These are phyloP conservation scores for Aspergillus sp. DNA, from an alignment of 2,329 filamentous ascomycete species.

Conservation along the genomic window DNA sequence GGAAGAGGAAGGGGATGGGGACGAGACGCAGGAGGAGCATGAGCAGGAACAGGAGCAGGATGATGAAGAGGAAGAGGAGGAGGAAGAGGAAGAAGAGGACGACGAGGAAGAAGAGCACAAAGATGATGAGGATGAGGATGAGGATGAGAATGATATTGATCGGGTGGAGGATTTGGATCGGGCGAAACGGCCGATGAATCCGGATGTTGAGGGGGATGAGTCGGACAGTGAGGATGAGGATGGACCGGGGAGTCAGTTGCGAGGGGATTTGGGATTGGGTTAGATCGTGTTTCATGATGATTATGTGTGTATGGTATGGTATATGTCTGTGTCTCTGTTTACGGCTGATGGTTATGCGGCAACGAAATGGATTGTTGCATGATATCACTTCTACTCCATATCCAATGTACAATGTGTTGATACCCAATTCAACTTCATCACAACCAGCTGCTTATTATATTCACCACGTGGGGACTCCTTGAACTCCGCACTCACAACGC, in stretches of 20 bases:
- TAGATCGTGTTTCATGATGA: slow-evolving; percentile 6
- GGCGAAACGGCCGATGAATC: slow-evolving; percentile 28
- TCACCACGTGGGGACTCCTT: neutral
- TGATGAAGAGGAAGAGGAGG: slow-evolving; percentile 29
- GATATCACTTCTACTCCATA: slow-evolving; percentile 2
- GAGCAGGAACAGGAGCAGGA: slow-evolving; percentile 22
- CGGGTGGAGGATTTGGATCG: slow-evolving; percentile 42
- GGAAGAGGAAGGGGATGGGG: slow-evolving; percentile 17
- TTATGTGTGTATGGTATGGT: slow-evolving; percentile 18
- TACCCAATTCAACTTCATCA: neutral
- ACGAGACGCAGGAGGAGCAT: slow-evolving; percentile 15
- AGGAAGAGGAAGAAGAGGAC: slow-evolving; percentile 26
- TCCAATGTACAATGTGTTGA: slow-evolving; percentile 7
- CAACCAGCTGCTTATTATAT: neutral
- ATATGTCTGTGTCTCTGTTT: neutral
- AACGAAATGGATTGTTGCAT: slow-evolving; percentile 8
- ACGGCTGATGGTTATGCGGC: neutral
- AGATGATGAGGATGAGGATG: slow-evolving; percentile 29
- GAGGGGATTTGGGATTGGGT: slow-evolving; percentile 34
- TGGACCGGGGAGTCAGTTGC: slow-evolving; percentile 33
- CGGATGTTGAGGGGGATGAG: slow-evolving; percentile 34
- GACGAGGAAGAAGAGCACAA: slow-evolving; percentile 30
- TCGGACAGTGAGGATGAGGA: slow-evolving; percentile 35
- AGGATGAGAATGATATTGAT: slow-evolving; percentile 38
- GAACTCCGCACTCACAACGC: neutral